These are phyloP conservation scores for Orbilia blumenaviensis DNA, from an alignment of 2,329 filamentous ascomycete species.

Conservation along the genomic window DNA sequence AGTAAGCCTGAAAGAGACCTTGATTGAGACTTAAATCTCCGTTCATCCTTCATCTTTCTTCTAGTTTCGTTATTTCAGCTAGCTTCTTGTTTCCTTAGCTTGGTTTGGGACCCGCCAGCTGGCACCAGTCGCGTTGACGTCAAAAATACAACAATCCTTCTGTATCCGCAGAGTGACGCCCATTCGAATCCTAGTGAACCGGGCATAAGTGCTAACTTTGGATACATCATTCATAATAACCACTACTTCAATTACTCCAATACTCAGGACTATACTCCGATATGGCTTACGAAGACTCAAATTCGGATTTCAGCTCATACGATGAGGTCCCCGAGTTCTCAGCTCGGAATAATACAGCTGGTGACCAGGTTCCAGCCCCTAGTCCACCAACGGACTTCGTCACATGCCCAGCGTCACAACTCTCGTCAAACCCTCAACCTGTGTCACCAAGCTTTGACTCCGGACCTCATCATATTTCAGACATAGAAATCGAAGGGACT, in stretches of 20 bases:
- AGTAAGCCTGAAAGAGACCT: too few relatives aligned
- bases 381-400: constrained; percentile 32
- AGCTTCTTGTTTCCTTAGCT: not conserved
- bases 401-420: constrained; percentile 42
- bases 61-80: not conserved
- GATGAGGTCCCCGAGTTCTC: constrained; percentile 8
- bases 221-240: not conserved
- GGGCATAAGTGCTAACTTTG: too few relatives aligned
- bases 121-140: not conserved
- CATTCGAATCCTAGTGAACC: too few relatives aligned
- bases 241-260: not conserved
- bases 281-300: constrained; percentile 1
- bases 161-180: too few relatives aligned
- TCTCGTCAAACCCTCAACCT: not conserved
- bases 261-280: too few relatives aligned
- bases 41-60: not conserved
- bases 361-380: constrained; percentile 2
- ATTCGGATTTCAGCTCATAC: constrained; percentile 13
- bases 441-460: constrained; percentile 27
- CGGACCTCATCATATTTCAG: not conserved
- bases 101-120: not conserved
- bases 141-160: not conserved
- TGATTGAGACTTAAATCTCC: not conserved
- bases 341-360: not conserved
- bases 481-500: not conserved